These are phyloP conservation scores for Clonostachys solani DNA, from an alignment of 2,329 filamentous ascomycete genomes.

Conservation along the genomic window DNA sequence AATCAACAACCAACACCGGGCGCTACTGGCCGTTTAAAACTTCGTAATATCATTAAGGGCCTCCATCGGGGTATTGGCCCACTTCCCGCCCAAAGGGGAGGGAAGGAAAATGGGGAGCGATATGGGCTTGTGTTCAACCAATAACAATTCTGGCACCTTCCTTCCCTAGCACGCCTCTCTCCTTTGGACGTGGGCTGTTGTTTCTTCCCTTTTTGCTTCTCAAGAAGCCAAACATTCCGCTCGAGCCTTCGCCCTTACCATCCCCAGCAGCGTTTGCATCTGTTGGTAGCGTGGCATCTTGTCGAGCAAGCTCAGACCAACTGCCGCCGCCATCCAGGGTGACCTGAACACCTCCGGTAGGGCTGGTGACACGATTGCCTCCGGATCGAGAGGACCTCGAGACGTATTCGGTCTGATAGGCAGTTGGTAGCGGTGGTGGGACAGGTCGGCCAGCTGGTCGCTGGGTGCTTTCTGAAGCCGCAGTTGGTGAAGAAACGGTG, in stretches of 20 bases:
- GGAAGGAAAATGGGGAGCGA: too few species aligned
- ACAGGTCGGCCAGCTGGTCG: not conserved
- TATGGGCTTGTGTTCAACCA: constrained; percentile 35
- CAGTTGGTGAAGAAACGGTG: not conserved
- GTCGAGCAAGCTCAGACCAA: constrained; percentile 87
- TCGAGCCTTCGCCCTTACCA: constrained; percentile 53
- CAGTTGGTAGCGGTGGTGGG: constrained; percentile 29
- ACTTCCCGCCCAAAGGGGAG: too few species aligned
- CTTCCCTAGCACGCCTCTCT: constrained; percentile 89
- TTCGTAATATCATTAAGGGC: too few species aligned
- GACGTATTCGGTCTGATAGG: constrained; percentile 42
- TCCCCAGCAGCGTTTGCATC: constrained; percentile 55
- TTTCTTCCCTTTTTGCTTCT: constrained; percentile 85
- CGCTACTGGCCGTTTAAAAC: too few species aligned
- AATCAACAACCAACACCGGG: too few species aligned
- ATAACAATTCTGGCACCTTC: constrained; percentile 86
- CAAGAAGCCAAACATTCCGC: constrained; percentile 87
- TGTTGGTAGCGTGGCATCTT: constrained; percentile 69
- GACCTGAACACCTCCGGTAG: constrained; percentile 83
- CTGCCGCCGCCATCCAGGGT: constrained; percentile 84
- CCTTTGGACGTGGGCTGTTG: constrained; percentile 89
- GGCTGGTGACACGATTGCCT: constrained; percentile 67
- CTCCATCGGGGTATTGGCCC: too few species aligned
- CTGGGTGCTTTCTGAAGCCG: not conserved
- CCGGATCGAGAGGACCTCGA: constrained; percentile 45